phyloP scores from a whole-genome alignment of 768 basidiomycete genomes.

The Polyporus arcularius region DNA sequence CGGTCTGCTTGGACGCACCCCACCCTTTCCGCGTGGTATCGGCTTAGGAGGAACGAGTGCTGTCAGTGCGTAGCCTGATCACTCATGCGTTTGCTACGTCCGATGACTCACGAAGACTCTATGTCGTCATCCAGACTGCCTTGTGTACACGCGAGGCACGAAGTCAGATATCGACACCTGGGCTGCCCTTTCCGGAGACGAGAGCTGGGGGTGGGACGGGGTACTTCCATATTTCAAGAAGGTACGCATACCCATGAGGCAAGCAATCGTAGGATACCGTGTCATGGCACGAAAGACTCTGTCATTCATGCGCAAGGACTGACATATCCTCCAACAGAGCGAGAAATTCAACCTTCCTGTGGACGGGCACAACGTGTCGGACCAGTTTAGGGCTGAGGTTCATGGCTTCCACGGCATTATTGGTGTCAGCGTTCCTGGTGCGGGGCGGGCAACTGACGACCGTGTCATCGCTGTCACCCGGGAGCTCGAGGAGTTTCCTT shows the following conservation, averaged over 20 bases:
- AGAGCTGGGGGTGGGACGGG: not conserved
- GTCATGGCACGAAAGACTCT: too few species aligned
- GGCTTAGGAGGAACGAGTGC: constrained; percentile 27
- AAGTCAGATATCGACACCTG: not conserved
- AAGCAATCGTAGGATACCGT: too few species aligned
- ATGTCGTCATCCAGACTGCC: not conserved
- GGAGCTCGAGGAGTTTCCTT: constrained; percentile 37
- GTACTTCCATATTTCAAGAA: not conserved
- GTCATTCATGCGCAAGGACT: not conserved
- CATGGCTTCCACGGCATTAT: not conserved
- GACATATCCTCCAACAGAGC: not conserved
- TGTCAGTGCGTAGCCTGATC: constrained; percentile 22
- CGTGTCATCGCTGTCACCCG: not conserved
- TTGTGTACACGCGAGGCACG: not conserved
- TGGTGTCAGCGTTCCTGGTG: not conserved
- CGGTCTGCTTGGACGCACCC: constrained; percentile 19
- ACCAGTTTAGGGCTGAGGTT: not conserved
- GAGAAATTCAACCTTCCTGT: not conserved
- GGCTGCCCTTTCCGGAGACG: not conserved
- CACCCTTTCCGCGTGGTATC: constrained; percentile 24
- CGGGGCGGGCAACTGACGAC: not conserved
- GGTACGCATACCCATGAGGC: not conserved
- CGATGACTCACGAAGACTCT: not conserved
- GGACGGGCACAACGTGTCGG: not conserved
- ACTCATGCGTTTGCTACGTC: not conserved